Percentiles rank a stretch among this genome's conserved stretches.
Evolutionary conservation across 306 rosid species (phyloP).

Genomic region (Begonia masoniana): DNA sequence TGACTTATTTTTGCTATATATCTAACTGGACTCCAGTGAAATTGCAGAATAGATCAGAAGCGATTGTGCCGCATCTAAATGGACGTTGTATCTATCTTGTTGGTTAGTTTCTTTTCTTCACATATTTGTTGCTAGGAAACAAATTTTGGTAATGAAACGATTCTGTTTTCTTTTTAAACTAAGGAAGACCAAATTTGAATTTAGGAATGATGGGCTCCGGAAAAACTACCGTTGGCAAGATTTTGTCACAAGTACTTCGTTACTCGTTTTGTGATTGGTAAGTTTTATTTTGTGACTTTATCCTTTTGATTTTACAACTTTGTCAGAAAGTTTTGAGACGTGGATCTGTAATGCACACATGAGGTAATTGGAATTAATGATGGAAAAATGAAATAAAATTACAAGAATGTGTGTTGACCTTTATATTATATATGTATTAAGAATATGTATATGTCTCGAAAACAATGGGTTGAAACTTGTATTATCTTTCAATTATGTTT

Average conservation of each 20-base stretch:
- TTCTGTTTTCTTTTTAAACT: slow-evolving; percentile 10
- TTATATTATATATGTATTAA: too few species aligned
- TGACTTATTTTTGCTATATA: slow-evolving; percentile 10
- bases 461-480: too few species aligned
- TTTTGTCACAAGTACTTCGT: slow-evolving; percentile 60
- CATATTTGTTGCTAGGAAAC: slow-evolving; percentile 3
- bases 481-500: too few species aligned
- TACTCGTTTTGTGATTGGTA: slow-evolving; percentile 75
- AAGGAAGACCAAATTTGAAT: slow-evolving; percentile 9
- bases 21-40: slow-evolving; percentile 36
- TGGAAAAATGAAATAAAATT: too few species aligned
- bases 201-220: slow-evolving; percentile 99
- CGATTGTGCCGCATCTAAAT: slow-evolving; percentile 49
- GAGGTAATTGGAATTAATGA: too few species aligned
- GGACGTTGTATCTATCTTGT: slow-evolving; percentile 94
- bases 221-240: slow-evolving; percentile 90
- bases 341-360: too few species aligned
- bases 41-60: slow-evolving; percentile 67
- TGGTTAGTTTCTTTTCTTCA: slow-evolving; percentile 52
- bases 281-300: too few species aligned
- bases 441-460: too few species aligned
- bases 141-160: background rate
- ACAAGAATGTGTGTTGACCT: too few species aligned
- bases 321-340: too few species aligned
- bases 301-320: too few species aligned